Percentiles rank a stretch among this genome's conserved stretches.
phyloP scores from a whole-genome alignment of 306 rosid genomes.

The Gynostemma pentaphyllum region DNA sequence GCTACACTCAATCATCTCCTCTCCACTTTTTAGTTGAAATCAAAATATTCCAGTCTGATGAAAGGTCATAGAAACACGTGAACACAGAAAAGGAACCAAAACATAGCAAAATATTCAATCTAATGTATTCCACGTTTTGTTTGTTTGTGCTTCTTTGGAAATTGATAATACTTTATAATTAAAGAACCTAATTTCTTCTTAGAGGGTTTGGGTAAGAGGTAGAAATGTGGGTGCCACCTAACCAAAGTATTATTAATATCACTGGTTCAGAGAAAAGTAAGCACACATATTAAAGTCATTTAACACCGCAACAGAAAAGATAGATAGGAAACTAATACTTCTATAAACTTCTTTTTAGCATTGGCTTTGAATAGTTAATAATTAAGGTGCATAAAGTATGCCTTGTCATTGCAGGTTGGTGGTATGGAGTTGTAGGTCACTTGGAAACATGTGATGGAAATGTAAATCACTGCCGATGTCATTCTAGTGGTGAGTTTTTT shows the following conservation, averaged over 20 bases:
- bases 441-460: slow-evolving; percentile 77
- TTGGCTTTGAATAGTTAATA: neutral
- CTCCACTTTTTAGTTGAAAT: neutral
- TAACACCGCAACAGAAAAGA: neutral
- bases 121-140: neutral
- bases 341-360: neutral
- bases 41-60: neutral
- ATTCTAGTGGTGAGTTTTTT: slow-evolving; percentile 54
- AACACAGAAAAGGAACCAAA: neutral
- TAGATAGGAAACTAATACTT: neutral
- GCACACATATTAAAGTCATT: neutral
- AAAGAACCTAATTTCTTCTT: neutral
- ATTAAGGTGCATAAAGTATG: slow-evolving; percentile 15
- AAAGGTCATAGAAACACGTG: slow-evolving; percentile 1
- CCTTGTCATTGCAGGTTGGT: slow-evolving; percentile 73
- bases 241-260: neutral
- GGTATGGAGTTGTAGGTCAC: slow-evolving; percentile 96
- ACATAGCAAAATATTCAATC: neutral
- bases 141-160: neutral
- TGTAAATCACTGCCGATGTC: slow-evolving; percentile 61
- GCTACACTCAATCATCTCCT: neutral
- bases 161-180: neutral
- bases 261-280: neutral
- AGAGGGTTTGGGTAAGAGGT: neutral
- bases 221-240: neutral